A percentile compares a stretch with the other conserved stretches of the same genome.
These are phyloP conservation scores for Pyricularia sp. DNA, from an alignment of 2,329 filamentous ascomycete species.

Conservation along the genomic window DNA sequence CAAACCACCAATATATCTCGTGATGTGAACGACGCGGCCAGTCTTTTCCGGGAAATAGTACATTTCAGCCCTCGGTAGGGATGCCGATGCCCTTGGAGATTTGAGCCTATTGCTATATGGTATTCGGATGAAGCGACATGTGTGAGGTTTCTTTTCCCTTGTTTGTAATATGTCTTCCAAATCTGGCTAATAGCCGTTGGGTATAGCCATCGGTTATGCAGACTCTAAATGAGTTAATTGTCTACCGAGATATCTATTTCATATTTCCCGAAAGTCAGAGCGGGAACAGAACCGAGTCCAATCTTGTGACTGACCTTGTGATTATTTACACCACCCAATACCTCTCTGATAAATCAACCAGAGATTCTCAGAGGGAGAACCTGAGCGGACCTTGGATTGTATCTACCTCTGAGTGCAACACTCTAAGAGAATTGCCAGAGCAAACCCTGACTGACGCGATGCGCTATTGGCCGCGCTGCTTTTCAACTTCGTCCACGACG, in stretches of 20 bases:
- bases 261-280: not conserved
- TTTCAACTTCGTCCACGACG: slow-evolving; percentile 6
- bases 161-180: not conserved
- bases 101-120: not conserved
- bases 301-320: not conserved
- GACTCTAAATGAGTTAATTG: not conserved
- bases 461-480: not conserved
- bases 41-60: not conserved
- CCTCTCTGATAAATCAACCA: not conserved
- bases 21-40: not conserved
- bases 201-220: not conserved
- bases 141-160: not conserved
- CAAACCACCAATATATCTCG: not conserved
- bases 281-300: not conserved
- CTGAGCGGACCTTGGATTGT: too few species aligned
- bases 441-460: not conserved
- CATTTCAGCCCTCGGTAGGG: not conserved
- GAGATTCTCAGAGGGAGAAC: not conserved
- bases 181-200: not conserved
- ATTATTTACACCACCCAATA: not conserved
- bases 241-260: not conserved
- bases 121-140: not conserved
- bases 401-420: not conserved
- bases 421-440: not conserved
- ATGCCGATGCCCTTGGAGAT: too few species aligned